Base-by-base conservation (phyloP, 495 filamentous ascomycete species). In the Hypoxylon subgilvum region DNA sequence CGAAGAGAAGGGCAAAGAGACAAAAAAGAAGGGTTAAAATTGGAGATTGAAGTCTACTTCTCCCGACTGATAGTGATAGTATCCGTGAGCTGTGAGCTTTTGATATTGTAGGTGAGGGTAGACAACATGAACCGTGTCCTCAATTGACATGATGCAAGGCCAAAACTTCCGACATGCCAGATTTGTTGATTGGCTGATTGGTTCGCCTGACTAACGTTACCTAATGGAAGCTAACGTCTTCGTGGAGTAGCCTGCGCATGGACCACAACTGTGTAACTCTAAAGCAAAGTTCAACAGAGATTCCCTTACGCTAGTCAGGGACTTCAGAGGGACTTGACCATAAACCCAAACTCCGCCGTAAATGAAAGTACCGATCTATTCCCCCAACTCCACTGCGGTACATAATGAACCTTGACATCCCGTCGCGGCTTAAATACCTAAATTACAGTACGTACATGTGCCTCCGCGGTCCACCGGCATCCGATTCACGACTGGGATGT, bases 111-210 rank as follows among this genome's bases (percentile, higher is more conserved):
- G 8, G 34, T 38, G 16, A 13, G 7, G 3, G 30, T 57, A 48
- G 58, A 59, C 58, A 63, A 63, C 64, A 69, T 53, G 10, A 68
- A 70, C 67, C 67, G 67, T 70, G 67, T 70, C 67, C 67, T 70
- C 65, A 70, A 70, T 67, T 68, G 54, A 38, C 63, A 60, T 66
- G 66, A 69, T 69, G 66, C 62, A 69, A 66, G 54, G 32, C 22
- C 34, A 52, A 59, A 59, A 65, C 17, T 51, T 65, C 61, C 61
- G 55, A 65, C 54, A 65, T 60, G 55, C 61, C 61, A 65, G 48
- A 65, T n/a, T n/a, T n/a, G n/a, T n/a, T n/a, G n/a, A n/a, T n/a
- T n/a, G n/a, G n/a, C n/a, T n/a, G n/a, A 64, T 55, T 67, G 60
- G 49, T 35, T 58, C 43, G 43, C n/a, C n/a, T n/a, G n/a, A n/a